A percentile compares a stretch with the other conserved stretches of the same genome.
These are phyloP conservation scores for Neurospora crassa DNA, from an alignment of 2,329 filamentous ascomycete genomes.

Conservation along the genomic window DNA sequence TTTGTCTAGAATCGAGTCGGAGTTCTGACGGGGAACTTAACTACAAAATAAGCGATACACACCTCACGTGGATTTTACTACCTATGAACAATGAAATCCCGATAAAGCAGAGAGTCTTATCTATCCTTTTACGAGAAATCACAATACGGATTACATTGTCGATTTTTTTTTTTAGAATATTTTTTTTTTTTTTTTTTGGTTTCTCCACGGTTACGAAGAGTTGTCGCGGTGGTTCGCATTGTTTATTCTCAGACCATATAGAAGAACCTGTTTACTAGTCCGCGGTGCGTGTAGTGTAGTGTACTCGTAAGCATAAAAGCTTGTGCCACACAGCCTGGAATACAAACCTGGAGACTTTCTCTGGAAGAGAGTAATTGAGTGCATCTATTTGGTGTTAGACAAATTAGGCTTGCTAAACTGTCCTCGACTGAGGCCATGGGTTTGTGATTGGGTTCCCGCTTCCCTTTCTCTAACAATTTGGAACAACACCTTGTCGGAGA, in stretches of 20 bases:
- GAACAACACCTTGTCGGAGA: too few relatives aligned
- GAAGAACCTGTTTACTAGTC: too few relatives aligned
- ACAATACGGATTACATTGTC: too few relatives aligned
- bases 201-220: background rate
- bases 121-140: background rate
- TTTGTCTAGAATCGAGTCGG: background rate
- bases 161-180: too few relatives aligned
- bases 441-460: too few relatives aligned
- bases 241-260: background rate
- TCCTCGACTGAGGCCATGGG: background rate
- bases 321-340: too few relatives aligned
- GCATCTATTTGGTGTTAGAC: background rate
- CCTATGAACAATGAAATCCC: too few relatives aligned
- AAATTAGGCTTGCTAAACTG: background rate
- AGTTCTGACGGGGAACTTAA: background rate
- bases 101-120: too few relatives aligned
- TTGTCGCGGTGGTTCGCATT: background rate
- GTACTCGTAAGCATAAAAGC: background rate
- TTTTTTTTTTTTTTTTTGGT: too few relatives aligned
- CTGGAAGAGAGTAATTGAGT: background rate
- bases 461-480: too few relatives aligned
- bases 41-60: too few relatives aligned
- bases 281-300: background rate
- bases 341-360: background rate
- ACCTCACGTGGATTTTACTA: too few relatives aligned